Conservation (phyloP, 2,329 filamentous ascomycete species). For the Fusarium heterosporum region DNA sequence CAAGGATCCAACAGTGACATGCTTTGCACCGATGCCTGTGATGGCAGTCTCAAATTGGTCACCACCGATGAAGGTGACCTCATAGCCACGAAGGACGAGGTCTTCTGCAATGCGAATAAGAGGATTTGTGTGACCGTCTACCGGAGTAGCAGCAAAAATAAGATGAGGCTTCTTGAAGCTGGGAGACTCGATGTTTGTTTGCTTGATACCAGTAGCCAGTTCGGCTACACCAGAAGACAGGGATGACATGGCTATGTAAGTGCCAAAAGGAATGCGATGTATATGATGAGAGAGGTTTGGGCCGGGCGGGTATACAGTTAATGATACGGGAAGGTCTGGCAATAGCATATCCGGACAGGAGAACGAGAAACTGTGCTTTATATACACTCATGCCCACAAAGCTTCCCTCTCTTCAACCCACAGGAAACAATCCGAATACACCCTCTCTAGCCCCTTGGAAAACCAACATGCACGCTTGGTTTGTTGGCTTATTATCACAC, state of each 20-base stretch:
- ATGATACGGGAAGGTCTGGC: not conserved
- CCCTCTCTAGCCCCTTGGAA: not conserved
- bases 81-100: conserved; percentile 55
- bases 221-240: conserved; percentile 6
- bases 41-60: conserved; percentile 51
- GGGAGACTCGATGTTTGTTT: not conserved
- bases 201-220: conserved; percentile 13
- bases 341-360: no score
- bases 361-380: not conserved
- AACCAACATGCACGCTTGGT: not conserved
- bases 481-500: conserved; percentile 19
- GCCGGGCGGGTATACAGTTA: no score
- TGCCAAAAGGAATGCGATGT: not conserved
- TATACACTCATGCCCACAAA: not conserved
- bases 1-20: conserved; percentile 40
- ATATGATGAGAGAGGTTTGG: not conserved
- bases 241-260: not conserved
- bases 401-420: not conserved
- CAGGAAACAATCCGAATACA: not conserved
- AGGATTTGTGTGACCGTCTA: conserved; percentile 50
- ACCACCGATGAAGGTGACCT: conserved; percentile 57
- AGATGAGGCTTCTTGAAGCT: conserved; percentile 46
- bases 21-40: conserved; percentile 54
- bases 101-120: conserved; percentile 52
- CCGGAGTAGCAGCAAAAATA: conserved; percentile 46